Conservation (phyloP, 805 yeast genomes). For the Debaryomyces tyrocola region DNA sequence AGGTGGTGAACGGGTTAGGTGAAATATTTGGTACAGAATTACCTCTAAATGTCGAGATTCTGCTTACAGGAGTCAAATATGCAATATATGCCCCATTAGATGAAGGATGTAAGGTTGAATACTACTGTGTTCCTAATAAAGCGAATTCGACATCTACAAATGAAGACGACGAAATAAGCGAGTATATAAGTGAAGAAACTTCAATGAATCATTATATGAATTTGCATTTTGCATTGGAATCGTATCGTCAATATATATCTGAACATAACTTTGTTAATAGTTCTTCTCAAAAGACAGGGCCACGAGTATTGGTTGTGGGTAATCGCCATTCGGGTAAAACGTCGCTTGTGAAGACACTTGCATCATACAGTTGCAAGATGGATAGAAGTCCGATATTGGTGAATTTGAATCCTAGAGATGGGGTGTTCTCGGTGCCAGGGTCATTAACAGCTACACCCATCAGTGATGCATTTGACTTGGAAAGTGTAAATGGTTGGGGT, state of each 20-base stretch:
- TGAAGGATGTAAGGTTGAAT: constrained; percentile 65
- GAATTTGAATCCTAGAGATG: constrained; percentile 73
- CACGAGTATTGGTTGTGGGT: constrained; percentile 75
- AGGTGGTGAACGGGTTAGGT: constrained; percentile 65
- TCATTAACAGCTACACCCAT: constrained; percentile 80
- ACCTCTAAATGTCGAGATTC: constrained; percentile 59
- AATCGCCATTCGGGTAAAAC: constrained; percentile 77
- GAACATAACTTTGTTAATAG: constrained; percentile 19
- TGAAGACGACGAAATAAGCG: constrained; percentile 45
- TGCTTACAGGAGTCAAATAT: constrained; percentile 38
- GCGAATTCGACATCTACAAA: constrained; percentile 23
- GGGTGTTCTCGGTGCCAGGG: constrained; percentile 79
- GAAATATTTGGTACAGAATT: constrained; percentile 94
- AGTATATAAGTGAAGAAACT: constrained; percentile 71
- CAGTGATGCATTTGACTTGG: constrained; percentile 77
- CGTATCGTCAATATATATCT: constrained; percentile 34
- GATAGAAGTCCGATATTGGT: constrained; percentile 68
- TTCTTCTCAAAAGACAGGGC: constrained; percentile 40
- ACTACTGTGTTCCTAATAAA: constrained; percentile 21
- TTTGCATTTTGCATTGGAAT: constrained; percentile 75
- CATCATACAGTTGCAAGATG: constrained; percentile 75
- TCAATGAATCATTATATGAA: constrained; percentile 63
- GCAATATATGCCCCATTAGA: constrained; percentile 44
- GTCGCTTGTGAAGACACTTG: constrained; percentile 62
- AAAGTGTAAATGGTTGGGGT: constrained; percentile 71